Evolutionary conservation across 768 basidiomycete species (phyloP).

Genomic region (Russula emetica): DNA sequence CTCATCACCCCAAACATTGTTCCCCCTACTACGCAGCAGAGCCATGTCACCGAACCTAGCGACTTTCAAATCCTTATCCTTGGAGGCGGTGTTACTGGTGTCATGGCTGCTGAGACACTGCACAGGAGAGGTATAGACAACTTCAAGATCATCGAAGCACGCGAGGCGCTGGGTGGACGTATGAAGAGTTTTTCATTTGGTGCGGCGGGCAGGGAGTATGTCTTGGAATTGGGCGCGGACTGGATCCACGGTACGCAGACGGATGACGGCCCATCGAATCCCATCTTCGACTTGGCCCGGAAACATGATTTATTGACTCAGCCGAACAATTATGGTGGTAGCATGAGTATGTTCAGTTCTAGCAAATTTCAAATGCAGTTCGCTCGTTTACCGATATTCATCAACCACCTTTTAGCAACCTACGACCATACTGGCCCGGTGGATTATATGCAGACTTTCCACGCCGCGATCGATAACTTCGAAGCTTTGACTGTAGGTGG

Average conservation of each 20-base stretch:
- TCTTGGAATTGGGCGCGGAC: conserved; percentile 54
- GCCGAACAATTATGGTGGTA: conserved; percentile 43
- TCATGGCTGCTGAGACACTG: conserved; percentile 60
- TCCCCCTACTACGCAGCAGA: conserved; percentile 2
- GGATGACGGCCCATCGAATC: conserved; percentile 50
- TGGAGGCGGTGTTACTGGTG: conserved; percentile 62
- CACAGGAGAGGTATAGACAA: conserved; percentile 51
- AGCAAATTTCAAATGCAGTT: background rate
- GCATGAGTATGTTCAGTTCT: conserved; percentile 40
- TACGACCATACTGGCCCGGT: conserved; percentile 49
- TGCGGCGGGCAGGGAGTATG: conserved; percentile 35
- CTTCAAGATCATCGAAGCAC: conserved; percentile 58
- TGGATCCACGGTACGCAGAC: conserved; percentile 55
- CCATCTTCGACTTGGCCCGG: conserved; percentile 53
- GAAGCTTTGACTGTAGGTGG: conserved; percentile 41
- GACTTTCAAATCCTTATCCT: conserved; percentile 50
- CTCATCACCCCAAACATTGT: conserved; percentile 9
- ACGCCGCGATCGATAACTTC: conserved; percentile 41
- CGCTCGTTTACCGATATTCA: background rate
- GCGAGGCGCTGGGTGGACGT: conserved; percentile 57
- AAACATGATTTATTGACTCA: conserved; percentile 50
- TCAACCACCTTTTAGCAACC: conserved; percentile 41
- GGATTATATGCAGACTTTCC: conserved; percentile 46
- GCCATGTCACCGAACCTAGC: conserved; percentile 26
- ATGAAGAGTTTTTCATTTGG: conserved; percentile 49